Conservation (phyloP, 2,329 filamentous ascomycete genomes). For the Rhinocladiella similis region DNA sequence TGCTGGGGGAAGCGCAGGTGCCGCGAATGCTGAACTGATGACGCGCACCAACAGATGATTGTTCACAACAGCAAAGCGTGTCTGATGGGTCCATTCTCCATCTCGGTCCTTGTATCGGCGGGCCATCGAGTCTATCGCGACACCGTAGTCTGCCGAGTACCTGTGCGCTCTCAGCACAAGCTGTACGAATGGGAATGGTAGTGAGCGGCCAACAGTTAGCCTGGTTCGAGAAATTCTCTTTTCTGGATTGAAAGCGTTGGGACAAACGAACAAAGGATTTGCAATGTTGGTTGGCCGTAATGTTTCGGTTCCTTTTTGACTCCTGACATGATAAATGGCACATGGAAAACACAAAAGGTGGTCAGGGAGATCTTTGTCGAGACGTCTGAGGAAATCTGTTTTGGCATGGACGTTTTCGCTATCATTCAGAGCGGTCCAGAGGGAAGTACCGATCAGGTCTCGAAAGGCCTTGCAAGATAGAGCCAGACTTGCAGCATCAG, state of each 20-base stretch:
- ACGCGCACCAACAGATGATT: constrained; percentile 60
- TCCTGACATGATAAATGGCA: constrained; percentile 55
- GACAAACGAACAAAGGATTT: constrained; percentile 60
- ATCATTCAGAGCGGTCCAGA: constrained; percentile 35
- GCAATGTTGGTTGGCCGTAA: constrained; percentile 54
- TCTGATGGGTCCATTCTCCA: constrained; percentile 55
- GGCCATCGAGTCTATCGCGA: constrained; percentile 47
- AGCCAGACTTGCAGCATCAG: constrained; percentile 52
- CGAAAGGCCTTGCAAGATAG: constrained; percentile 51
- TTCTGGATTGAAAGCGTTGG: constrained; percentile 51
- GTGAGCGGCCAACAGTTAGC: constrained; percentile 54
- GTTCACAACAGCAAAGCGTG: constrained; percentile 55
- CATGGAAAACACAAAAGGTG: constrained; percentile 63
- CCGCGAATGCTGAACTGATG: constrained; percentile 54
- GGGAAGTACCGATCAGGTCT: constrained; percentile 41
- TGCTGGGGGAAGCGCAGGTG: constrained; percentile 52
- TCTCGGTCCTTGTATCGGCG: constrained; percentile 54
- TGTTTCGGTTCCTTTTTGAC: constrained; percentile 53
- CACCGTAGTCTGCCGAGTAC: constrained; percentile 51
- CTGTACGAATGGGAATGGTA: constrained; percentile 61
- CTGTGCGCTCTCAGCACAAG: constrained; percentile 53
- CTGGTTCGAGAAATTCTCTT: constrained; percentile 52
- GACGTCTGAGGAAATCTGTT: constrained; percentile 51
- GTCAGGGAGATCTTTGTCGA: constrained; percentile 54
- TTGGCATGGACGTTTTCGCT: constrained; percentile 49